phyloP scores from a whole-genome alignment of 2,329 filamentous ascomycete species.

The Arthrobotrys entomopaga region DNA sequence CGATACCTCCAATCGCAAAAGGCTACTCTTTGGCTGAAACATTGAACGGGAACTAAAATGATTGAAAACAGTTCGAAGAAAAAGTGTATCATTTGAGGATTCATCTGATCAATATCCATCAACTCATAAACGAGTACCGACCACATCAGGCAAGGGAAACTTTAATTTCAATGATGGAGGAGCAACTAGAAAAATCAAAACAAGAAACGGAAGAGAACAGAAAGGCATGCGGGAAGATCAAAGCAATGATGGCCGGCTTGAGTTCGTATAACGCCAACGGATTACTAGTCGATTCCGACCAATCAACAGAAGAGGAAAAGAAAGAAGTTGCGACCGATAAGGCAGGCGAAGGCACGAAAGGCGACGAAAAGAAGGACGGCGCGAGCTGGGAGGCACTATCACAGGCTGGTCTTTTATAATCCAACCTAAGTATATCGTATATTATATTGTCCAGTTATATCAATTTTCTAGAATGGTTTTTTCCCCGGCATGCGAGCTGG shows the following conservation, averaged over 20 bases:
- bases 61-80: constrained; percentile 67
- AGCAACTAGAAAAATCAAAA: constrained; percentile 76
- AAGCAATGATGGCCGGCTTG: constrained; percentile 76
- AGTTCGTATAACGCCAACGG: constrained; percentile 59
- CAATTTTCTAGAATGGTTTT: too few relatives aligned
- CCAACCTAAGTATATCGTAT: too few relatives aligned
- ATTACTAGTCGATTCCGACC: neutral
- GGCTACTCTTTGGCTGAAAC: neutral
- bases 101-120: constrained; percentile 89
- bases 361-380: constrained; percentile 28
- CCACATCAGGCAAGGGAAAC: constrained; percentile 92
- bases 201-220: constrained; percentile 77
- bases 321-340: neutral
- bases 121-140: constrained; percentile 91
- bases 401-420: constrained; percentile 36
- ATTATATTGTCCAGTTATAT: too few relatives aligned
- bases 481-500: too few relatives aligned
- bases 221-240: constrained; percentile 76
- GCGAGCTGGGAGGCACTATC: constrained; percentile 46
- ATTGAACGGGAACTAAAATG: neutral
- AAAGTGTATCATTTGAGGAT: constrained; percentile 83
- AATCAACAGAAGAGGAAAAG: constrained; percentile 54
- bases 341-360: neutral
- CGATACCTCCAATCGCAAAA: neutral
- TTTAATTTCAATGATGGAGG: constrained; percentile 86